Percentiles rank a stretch among this genome's conserved stretches.
Conservation (phyloP, 495 filamentous ascomycete genomes). For the Cenococcum geophilum region DNA sequence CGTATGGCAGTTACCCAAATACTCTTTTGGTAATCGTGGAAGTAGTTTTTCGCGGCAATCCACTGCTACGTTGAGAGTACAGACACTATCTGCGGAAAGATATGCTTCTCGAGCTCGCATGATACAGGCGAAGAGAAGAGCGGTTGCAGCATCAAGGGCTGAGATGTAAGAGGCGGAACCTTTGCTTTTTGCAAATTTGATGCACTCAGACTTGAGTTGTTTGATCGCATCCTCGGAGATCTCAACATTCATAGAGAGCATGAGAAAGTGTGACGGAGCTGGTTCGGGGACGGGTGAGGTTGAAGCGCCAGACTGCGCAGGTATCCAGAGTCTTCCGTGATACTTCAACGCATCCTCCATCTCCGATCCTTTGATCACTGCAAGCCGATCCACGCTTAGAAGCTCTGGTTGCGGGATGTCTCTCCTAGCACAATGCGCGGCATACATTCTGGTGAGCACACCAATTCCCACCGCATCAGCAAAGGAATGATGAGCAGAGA, state of each 20-base stretch:
- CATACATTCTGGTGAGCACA: background rate
- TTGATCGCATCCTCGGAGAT: background rate
- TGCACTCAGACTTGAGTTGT: background rate
- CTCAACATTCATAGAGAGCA: background rate
- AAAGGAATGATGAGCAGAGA: background rate
- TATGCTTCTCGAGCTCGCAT: background rate
- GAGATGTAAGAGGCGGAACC: background rate
- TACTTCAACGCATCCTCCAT: slow-evolving; percentile 1
- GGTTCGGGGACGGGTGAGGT: background rate
- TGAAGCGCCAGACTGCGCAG: background rate
- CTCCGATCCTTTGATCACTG: background rate
- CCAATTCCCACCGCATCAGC: background rate
- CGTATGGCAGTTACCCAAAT: background rate
- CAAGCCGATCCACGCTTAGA: background rate
- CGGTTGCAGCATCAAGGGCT: background rate
- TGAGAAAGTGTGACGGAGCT: background rate
- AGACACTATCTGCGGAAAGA: background rate
- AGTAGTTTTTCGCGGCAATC: background rate
- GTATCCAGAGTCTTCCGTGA: slow-evolving; percentile 1
- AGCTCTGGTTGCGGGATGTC: background rate
- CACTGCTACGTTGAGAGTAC: background rate
- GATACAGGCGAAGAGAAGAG: background rate
- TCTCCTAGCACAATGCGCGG: background rate
- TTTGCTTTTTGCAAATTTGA: background rate
- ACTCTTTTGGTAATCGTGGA: background rate